Evolutionary conservation across 805 yeast species (phyloP), one percentile per base, ranked within the genome.

Genomic region (Candida ascalaphidarum): DNA sequence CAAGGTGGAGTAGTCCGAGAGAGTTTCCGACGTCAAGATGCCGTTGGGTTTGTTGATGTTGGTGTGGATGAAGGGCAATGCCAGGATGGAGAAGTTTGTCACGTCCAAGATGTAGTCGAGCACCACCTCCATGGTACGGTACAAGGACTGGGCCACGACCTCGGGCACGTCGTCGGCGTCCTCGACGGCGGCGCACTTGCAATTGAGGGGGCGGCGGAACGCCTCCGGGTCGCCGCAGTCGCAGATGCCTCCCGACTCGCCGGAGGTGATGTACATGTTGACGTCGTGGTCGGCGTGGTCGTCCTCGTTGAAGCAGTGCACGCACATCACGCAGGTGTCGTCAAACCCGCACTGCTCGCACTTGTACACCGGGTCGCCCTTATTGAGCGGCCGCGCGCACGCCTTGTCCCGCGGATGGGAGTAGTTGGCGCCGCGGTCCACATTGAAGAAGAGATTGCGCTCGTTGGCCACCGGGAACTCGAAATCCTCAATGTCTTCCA

Each of bases 301-400:
- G 4, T 67, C 68, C 30, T 69, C 66, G 47, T 79, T 77, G 55
- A 80, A 82, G 48, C 94, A 82, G 39, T 74, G 57, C 9, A 67
- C 71, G 52, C 94, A 82, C 16, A 82, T 48, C 19, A 83, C 86
- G 60, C 94, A 82, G 0, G 88, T 78, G 7, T 74, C 75, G 51
- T 82, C 94, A 35, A 68, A 71, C 0, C 82, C 84, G 60, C 94
- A 82, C 33, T 81, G 83, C 19, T 61, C 61, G 45, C 94, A 82
- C 31, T 84, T 60, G 46, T 78, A 82, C 13, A 80, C 77, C 1
- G 79, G 74, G 35, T 78, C 82, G 14, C 80, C 80, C 3, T 50
- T 43, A 22, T 62, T 65, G 39, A 82, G 75, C 20, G 71, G 62
- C 30, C 76, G 61, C 3, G 86, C 80, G 58, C 94, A 82, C 12